Base-by-base conservation (phyloP, 2,329 filamentous ascomycete species). In the Aspergillus tamarii region DNA sequence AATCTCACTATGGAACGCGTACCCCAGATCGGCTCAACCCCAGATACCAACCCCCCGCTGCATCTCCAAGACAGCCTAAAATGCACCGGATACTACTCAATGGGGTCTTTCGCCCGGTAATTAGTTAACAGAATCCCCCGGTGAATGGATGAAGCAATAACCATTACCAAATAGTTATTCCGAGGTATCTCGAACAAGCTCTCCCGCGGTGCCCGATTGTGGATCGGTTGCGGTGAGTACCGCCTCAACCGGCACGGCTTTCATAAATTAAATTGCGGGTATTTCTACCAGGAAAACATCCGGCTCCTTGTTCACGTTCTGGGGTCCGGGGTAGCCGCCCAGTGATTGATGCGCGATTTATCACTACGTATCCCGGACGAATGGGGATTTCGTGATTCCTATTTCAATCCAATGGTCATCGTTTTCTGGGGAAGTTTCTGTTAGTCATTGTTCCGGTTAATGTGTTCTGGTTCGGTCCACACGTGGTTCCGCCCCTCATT, bases 281-380 rank as follows among this genome's bases (percentile, higher is more conserved):
- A 36, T 54, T 54, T 54, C 30, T 30, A 36, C 32, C 30, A 23
- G 28, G 11, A 53, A 54, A 34, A 54, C 28, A 34, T 14, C 52
- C 52, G 52, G 19, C 6, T 41, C 39, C 39, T 12, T 54, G 32
- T 21, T 54, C 16, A 19, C 39, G 23, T 36, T 54, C 52, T 54
- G 52, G 52, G 52, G 57, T 34, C 43, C 43, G 56, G 45, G 56
- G 45, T 46, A 48, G 23, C 57, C 23, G 48, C 45, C 32, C 57
- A 26, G 46, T 30, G 16, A 52, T 26, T n/a, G 23, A 19, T 53
- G 57, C 57, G 57, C 45, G 57, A 59, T 59, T 59, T 59, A 52
- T n/a, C 19, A 45, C 16, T 12, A n/a, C n/a, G n/a, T n/a, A 11
- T 19, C n/a, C n/a, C 30, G 56, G 43, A 34, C 32, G 30, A 36